Base-by-base conservation (phyloP, 371 early-diverging fungal species). In the Entomophthora muscae region DNA sequence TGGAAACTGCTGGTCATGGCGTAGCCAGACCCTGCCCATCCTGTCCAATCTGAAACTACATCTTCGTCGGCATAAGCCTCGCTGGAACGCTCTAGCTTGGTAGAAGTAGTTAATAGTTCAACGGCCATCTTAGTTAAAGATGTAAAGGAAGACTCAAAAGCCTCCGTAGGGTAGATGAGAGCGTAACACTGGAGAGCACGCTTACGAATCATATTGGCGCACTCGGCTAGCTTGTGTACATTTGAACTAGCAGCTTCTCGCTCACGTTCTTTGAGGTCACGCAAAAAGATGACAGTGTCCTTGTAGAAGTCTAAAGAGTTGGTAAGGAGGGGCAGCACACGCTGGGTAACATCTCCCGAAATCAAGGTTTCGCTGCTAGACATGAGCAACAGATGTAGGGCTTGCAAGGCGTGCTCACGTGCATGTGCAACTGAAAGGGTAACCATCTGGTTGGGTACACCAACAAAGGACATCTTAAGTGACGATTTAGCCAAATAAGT, bases 1-100 rank as follows among this genome's bases (percentile, higher is more conserved):
- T 61, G 62, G 27, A 61, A 61, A 42, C 53, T 7, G 27, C 52
- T 52, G 28, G 62, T 52, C 62, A 61, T 61, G 21, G 62, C 51
- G 29, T 32, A 61, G 3, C 62, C 62, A 7, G 62, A 52, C 13
- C 62, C 62, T 13, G 32, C 33, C 62, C 62, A 61, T 29, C 32
- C 32, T 17, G 32, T 61, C 62, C 62, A 61, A 23, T 61, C 62
- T 28, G 62, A 12, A 13, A 61, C 62, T 21, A 61, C 32, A 30
- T 61, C 62, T 52, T 51, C 62, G 23, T 61, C 62, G 51, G 62
- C 42, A 42, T 52, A 61, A 7, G 62, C n/a, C 2, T 7, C 26
- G 12, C 22, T 7, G 22, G 31, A 13, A 28, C 31, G 23, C 13
- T 24, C 22, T 26, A 21, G 28, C 32, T 53, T 61, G 23, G 24